Base-by-base conservation (phyloP, 139 green algal species). In the Chlamydomonas sp. region DNA sequence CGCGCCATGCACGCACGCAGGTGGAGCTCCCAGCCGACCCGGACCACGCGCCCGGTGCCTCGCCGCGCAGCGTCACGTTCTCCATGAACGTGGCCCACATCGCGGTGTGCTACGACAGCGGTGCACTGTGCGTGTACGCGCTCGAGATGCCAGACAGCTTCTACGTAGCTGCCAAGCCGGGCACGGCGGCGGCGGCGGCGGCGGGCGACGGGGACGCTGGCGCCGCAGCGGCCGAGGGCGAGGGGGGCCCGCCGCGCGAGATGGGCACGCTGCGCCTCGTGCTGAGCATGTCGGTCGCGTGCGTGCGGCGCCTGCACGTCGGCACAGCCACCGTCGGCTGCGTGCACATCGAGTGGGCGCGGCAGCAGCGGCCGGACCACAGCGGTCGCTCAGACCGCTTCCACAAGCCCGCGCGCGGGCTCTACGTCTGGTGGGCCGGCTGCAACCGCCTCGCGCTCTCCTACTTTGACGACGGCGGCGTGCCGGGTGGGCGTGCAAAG, bases 281-380 rank as follows among this genome's bases (percentile, higher is more conserved):
- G 48, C 33, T 76, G 35, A 49, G 68, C 22, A 58, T 74, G 48
- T 29, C 59, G 10, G 2, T 54, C 28, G 43, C 33, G 0, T 61
- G 22, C 28, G 4, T 28, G 4, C 16, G 29, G 31, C 24, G 5
- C 33, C 47, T 48, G 16, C 8, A 60, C 22, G 24, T 78, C 39
- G 76, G 72, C 43, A 70, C 65, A 35, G 10, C 37, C 3, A n/a
- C 3, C 4, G 29, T 78, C 2, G 72, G 71, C 5, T 20, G 8
- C 28, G 71, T 67, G 50, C 38, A 72, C 37, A 50, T 82, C n/a
- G 76, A 77, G 43, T 82, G 77, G 77, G 69, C 76, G 77, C 64
- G 68, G 69, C 77, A 79, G 73, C 77, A 83, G 67, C 72, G 77
- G 8, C 77, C 77, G 0, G 77, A 83, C 73, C 76, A 77, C 65